Percentiles rank a stretch among this genome's conserved stretches.
These are phyloP conservation scores for Sclerotinia nivalis DNA, from an alignment of 2,329 filamentous ascomycete genomes.

Conservation along the genomic window DNA sequence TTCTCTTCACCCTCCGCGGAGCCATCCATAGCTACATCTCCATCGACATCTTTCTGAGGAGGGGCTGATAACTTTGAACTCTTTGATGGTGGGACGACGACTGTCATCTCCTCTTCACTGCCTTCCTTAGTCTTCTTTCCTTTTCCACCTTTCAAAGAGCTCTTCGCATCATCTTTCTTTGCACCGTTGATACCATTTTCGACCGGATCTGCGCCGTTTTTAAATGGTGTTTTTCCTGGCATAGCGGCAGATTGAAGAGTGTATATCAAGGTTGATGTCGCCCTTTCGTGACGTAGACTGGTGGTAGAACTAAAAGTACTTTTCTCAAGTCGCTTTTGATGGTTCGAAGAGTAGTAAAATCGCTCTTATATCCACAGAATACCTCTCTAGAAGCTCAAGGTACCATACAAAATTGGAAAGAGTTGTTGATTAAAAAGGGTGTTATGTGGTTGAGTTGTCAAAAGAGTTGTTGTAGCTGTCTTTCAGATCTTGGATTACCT, in stretches of 20 bases:
- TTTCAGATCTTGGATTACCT: conserved; percentile 20
- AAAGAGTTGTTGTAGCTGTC: conserved; percentile 20
- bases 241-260: conserved; percentile 46
- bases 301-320: background rate
- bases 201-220: conserved; percentile 67
- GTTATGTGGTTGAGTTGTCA: conserved; percentile 17
- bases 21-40: conserved; percentile 71
- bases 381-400: background rate
- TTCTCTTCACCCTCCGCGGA: conserved; percentile 38
- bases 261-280: conserved; percentile 33
- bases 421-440: conserved; percentile 10
- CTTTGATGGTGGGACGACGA: conserved; percentile 75
- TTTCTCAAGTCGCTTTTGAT: conserved; percentile 9
- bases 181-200: conserved; percentile 67
- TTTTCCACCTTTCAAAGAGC: conserved; percentile 61
- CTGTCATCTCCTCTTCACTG: conserved; percentile 73
- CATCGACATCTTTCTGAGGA: conserved; percentile 61
- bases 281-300: conserved; percentile 35
- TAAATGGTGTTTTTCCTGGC: conserved; percentile 69
- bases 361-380: background rate
- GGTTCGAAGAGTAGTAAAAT: background rate
- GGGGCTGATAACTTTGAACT: conserved; percentile 58
- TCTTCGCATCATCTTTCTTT: conserved; percentile 63
- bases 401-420: background rate
- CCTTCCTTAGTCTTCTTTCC: conserved; percentile 68